These are phyloP conservation scores for Malania oleifera DNA, from an alignment of 164 flowering plant species.

Conservation along the genomic window DNA sequence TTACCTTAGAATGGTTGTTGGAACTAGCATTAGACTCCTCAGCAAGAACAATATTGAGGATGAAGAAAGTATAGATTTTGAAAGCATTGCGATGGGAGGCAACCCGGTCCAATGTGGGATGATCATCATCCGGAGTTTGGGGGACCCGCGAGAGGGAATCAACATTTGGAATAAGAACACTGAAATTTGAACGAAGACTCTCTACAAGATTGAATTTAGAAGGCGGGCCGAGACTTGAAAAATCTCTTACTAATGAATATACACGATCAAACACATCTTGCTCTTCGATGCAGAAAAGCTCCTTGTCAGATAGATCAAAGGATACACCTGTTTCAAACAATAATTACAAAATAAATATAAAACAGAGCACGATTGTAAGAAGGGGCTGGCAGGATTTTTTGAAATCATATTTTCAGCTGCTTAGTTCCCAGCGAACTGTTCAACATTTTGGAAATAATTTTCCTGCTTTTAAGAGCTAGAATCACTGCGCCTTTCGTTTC, in stretches of 20 bases:
- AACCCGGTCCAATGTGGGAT: conserved; percentile 41
- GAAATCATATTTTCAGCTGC: too few relatives aligned
- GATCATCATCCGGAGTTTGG: conserved; percentile 26
- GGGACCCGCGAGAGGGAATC: conserved; percentile 60
- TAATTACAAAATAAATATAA: conserved; percentile 1
- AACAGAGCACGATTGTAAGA: background rate
- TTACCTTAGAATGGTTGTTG: conserved; percentile 50
- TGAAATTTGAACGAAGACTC: conserved; percentile 80
- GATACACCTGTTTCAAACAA: conserved; percentile 46
- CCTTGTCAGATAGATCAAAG: conserved; percentile 93
- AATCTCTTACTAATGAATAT: conserved; percentile 58
- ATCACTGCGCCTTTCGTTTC: too few relatives aligned
- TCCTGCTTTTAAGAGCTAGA: too few relatives aligned
- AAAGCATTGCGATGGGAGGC: conserved; percentile 78
- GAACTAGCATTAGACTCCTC: conserved; percentile 47
- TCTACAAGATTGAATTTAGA: conserved; percentile 73
- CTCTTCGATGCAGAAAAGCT: conserved; percentile 81
- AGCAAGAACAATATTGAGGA: conserved; percentile 42
- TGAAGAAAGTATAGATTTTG: conserved; percentile 79
- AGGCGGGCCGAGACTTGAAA: conserved; percentile 38
- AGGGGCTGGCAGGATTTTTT: too few relatives aligned
- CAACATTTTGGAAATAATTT: too few relatives aligned
- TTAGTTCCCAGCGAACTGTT: too few relatives aligned
- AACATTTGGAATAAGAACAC: conserved; percentile 81
- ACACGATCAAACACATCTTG: conserved; percentile 86